Conservation (phyloP, 192 early-diverging fungal genomes). For the Gigaspora rosea region DNA sequence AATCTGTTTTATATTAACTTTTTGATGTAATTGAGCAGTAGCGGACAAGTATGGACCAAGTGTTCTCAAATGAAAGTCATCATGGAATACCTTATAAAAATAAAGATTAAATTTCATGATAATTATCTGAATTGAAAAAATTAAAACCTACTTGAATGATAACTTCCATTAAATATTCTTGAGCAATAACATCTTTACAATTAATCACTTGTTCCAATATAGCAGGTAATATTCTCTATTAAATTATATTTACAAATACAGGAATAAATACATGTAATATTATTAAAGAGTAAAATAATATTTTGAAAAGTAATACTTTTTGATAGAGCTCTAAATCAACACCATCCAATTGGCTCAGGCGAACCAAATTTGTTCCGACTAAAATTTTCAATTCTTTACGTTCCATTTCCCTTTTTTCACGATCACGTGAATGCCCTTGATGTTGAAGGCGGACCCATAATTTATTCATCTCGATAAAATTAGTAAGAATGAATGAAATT, state of each 20-base stretch:
- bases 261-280: background rate
- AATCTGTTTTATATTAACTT: constrained; percentile 96
- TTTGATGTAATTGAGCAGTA: constrained; percentile 85
- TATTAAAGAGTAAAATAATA: background rate
- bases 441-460: constrained; percentile 99
- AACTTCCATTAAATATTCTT: constrained; percentile 99
- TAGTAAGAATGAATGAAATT: constrained; percentile 93
- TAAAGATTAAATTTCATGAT: background rate
- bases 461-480: constrained; percentile 99
- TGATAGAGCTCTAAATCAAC: constrained; percentile 85
- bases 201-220: constrained; percentile 96
- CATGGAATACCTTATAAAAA: constrained; percentile 80
- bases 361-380: constrained; percentile 95
- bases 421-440: constrained; percentile 91
- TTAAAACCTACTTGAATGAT: constrained; percentile 82
- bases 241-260: background rate
- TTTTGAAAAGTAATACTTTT: constrained; percentile 41
- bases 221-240: constrained; percentile 79
- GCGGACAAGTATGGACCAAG: constrained; percentile 88
- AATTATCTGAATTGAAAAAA: background rate
- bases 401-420: constrained; percentile 94
- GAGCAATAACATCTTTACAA: constrained; percentile 96
- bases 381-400: constrained; percentile 92
- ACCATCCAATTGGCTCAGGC: constrained; percentile 89
- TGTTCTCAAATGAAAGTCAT: constrained; percentile 94